Percentiles rank a stretch among this genome's conserved stretches.
Evolutionary conservation across 2,329 filamentous ascomycete genomes (phyloP).

Genomic region (Gnomoniopsis smithogilvyi): DNA sequence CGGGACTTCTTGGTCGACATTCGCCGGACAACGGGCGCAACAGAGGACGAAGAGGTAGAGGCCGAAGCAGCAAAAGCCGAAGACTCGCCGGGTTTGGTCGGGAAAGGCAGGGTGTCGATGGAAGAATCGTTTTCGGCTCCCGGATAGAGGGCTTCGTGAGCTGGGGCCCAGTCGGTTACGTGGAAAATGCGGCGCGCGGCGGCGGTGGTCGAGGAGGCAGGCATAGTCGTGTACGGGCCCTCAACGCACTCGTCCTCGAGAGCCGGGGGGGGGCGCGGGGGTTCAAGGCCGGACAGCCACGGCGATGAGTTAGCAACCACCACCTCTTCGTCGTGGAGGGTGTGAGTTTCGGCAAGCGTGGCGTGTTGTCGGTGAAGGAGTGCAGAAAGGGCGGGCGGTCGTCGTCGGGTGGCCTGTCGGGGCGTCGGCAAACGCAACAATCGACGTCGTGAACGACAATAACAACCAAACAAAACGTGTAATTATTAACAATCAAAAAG

Average conservation of each 20-base stretch:
- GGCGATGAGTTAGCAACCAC: too few species aligned
- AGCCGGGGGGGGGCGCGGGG: not conserved
- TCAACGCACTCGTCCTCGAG: not conserved
- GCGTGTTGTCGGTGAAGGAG: too few species aligned
- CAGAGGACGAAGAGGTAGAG: constrained; percentile 22
- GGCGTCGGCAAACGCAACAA: too few species aligned
- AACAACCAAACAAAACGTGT: too few species aligned
- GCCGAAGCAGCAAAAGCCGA: constrained; percentile 26
- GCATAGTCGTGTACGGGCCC: constrained; percentile 1
- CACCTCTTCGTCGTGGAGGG: too few species aligned
- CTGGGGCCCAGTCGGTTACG: constrained; percentile 38
- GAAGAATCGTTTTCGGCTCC: constrained; percentile 22
- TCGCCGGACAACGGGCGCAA: constrained; percentile 1
- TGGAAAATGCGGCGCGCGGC: constrained; percentile 35
- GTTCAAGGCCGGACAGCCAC: too few species aligned
- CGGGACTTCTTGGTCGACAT: constrained; percentile 24
- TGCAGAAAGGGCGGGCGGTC: too few species aligned
- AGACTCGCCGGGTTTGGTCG: constrained; percentile 20
- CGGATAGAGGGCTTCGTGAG: constrained; percentile 40
- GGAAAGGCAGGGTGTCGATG: constrained; percentile 18
- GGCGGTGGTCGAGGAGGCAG: constrained; percentile 23
- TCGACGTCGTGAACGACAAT: too few species aligned
- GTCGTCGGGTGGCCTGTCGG: too few species aligned
- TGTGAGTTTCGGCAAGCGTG: too few species aligned
- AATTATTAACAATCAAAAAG: too few species aligned